phyloP scores from a whole-genome alignment of 179 eudicot species.

The Monotropa hypopitys region DNA sequence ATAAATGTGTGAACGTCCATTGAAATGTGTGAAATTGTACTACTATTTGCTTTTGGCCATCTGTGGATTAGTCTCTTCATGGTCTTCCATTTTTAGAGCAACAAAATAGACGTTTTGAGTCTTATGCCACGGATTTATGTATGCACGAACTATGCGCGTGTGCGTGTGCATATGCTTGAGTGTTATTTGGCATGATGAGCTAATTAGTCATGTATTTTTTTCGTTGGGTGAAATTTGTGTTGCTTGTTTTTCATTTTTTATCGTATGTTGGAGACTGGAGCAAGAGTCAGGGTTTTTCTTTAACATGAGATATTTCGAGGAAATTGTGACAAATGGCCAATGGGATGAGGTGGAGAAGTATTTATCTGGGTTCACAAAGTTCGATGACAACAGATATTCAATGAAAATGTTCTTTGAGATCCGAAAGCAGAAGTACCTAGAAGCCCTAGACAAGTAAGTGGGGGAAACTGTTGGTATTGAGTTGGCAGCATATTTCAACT shows the following conservation, averaged over 20 bases:
- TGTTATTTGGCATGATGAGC: neutral
- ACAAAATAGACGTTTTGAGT: neutral
- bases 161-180: neutral
- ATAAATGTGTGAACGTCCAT: neutral
- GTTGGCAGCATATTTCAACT: neutral
- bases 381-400: constrained; percentile 65
- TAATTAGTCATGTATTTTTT: neutral
- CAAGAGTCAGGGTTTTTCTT: constrained; percentile 64
- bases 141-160: neutral
- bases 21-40: neutral
- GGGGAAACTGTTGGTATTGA: neutral
- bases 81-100: neutral
- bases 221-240: neutral
- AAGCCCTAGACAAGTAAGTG: constrained; percentile 52
- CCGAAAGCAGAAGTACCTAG: constrained; percentile 65
- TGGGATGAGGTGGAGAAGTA: constrained; percentile 81
- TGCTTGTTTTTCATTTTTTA: neutral
- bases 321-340: constrained; percentile 59
- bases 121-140: neutral
- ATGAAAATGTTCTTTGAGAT: constrained; percentile 72
- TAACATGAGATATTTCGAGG: constrained; percentile 62
- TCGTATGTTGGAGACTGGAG: constrained; percentile 35
- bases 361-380: constrained; percentile 59
- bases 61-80: neutral
- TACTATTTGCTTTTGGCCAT: neutral